Conservation (phyloP, 345 rosid genomes). For the Lagerstroemia speciosa region DNA sequence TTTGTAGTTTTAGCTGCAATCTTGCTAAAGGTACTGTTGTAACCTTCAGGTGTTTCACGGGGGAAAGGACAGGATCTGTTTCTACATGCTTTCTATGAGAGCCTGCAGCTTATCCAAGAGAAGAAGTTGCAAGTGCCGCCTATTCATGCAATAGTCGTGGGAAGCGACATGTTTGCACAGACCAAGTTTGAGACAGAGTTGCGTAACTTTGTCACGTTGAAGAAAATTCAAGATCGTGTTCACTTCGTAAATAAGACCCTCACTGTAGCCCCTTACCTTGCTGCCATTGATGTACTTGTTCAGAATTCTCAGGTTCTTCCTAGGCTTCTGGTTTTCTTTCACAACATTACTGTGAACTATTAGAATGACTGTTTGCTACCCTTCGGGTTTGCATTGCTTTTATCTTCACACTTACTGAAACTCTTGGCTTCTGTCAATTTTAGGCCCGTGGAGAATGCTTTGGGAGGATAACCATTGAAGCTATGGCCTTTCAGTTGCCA, state of each 20-base stretch:
- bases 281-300: slow-evolving; percentile 74
- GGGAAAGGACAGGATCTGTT: slow-evolving; percentile 91
- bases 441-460: slow-evolving; percentile 89
- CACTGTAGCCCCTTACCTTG: slow-evolving; percentile 69
- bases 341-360: not conserved
- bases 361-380: not conserved
- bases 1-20: not conserved
- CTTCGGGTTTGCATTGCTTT: not conserved
- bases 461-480: slow-evolving; percentile 89
- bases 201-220: slow-evolving; percentile 48
- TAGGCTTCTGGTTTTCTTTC: not conserved
- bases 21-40: too few species aligned
- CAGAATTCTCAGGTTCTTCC: slow-evolving; percentile 68
- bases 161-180: slow-evolving; percentile 77
- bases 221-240: slow-evolving; percentile 48
- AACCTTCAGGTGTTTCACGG: slow-evolving; percentile 63
- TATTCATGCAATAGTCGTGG: slow-evolving; percentile 77
- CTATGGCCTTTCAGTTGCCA: slow-evolving; percentile 89
- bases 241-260: slow-evolving; percentile 80
- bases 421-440: not conserved
- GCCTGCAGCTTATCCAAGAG: slow-evolving; percentile 50
- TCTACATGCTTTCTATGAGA: slow-evolving; percentile 57
- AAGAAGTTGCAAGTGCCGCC: slow-evolving; percentile 53
- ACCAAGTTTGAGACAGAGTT: slow-evolving; percentile 83
- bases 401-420: not conserved